These are phyloP conservation scores for Dillenia turbinata DNA, from an alignment of 164 flowering plant species.

Conservation along the genomic window DNA sequence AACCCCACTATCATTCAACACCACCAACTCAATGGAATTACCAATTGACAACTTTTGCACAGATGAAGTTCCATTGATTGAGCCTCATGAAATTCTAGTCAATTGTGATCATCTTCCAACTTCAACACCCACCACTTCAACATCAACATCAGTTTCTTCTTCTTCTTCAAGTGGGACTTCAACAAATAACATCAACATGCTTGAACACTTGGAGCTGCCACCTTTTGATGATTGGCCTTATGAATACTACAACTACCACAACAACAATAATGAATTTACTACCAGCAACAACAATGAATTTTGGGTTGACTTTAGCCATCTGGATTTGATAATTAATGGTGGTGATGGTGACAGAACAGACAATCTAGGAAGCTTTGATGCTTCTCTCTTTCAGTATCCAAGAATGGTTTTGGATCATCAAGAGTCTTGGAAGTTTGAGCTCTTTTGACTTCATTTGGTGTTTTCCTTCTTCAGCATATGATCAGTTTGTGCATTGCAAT, in stretches of 20 bases:
- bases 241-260: constrained; percentile 6
- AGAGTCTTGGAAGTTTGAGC: constrained; percentile 44
- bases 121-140: constrained; percentile 11
- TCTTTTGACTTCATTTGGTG: constrained; percentile 15
- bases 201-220: constrained; percentile 27
- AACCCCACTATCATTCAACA: constrained; percentile 7
- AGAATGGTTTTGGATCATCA: constrained; percentile 24
- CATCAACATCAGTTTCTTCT: constrained; percentile 28
- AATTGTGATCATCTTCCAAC: constrained; percentile 26
- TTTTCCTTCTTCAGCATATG: no score
- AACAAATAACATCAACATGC: neutral
- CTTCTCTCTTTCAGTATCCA: constrained; percentile 19
- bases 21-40: constrained; percentile 10
- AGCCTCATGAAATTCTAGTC: constrained; percentile 55
- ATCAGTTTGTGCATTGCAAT: neutral
- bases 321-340: constrained; percentile 37
- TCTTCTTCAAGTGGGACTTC: constrained; percentile 15
- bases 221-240: constrained; percentile 34
- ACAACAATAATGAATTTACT: no score
- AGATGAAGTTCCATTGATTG: constrained; percentile 63
- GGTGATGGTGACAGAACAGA: constrained; percentile 21
- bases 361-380: constrained; percentile 12
- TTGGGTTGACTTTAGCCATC: constrained; percentile 46
- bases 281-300: constrained; percentile 15
- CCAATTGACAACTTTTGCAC: constrained; percentile 35